Evolutionary conservation across 176 grass and related monocot genomes (phyloP).

Genomic region (Carex kokanica): DNA sequence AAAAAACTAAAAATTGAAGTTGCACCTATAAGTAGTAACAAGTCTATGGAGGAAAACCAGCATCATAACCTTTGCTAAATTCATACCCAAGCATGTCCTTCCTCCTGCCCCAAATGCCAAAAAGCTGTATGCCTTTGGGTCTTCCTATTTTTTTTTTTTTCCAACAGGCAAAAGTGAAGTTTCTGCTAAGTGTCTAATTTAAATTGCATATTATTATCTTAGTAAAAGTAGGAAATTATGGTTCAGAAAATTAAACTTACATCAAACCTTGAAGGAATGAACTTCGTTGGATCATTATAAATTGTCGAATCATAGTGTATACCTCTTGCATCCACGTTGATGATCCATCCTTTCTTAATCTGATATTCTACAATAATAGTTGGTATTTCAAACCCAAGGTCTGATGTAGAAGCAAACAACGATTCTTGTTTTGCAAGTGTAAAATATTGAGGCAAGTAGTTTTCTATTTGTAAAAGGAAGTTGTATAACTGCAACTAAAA

Average conservation of each 20-base stretch:
- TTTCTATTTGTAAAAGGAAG: not conserved
- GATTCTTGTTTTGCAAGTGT: not conserved
- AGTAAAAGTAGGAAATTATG: not conserved
- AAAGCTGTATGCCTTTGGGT: constrained; percentile 55
- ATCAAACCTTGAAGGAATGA: constrained; percentile 77
- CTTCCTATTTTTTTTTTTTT: constrained; percentile 40
- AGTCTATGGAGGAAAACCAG: constrained; percentile 77
- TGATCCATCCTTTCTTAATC: constrained; percentile 68
- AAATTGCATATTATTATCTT: not conserved
- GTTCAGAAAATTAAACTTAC: constrained; percentile 22
- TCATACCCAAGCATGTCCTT: constrained; percentile 80
- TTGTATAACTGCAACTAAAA: not conserved
- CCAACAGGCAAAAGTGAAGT: not conserved
- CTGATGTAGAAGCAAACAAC: not conserved
- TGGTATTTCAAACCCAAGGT: not conserved
- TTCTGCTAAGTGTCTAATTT: not conserved
- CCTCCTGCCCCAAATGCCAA: constrained; percentile 77
- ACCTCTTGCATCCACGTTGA: constrained; percentile 83
- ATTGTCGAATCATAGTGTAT: constrained; percentile 62
- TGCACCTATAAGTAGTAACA: constrained; percentile 64
- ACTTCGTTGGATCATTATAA: constrained; percentile 50
- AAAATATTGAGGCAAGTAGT: not conserved
- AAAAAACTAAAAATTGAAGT: not conserved
- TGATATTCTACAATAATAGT: constrained; percentile 46
- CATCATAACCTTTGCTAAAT: constrained; percentile 90